Conservation (phyloP, 805 yeast species). For the Candida insectalens region DNA sequence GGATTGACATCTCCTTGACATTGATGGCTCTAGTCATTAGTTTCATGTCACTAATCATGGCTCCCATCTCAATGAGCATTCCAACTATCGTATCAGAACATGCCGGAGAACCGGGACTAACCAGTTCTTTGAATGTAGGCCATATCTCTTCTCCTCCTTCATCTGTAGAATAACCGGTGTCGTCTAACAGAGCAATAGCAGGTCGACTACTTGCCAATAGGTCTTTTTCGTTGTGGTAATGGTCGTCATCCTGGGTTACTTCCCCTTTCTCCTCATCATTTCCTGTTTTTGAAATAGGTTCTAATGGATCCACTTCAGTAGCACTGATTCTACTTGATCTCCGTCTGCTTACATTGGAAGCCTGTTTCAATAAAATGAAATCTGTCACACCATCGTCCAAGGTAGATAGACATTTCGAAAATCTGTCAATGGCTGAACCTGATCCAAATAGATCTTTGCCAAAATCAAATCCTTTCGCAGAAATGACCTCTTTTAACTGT, state of each 20-base stretch:
- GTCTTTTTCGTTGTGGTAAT: constrained; percentile 7
- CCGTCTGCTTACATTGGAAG: constrained; percentile 25
- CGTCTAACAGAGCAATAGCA: neutral
- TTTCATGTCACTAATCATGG: constrained; percentile 54
- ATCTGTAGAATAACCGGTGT: neutral
- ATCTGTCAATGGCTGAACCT: neutral
- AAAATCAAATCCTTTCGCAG: neutral
- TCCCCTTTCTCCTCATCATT: neutral
- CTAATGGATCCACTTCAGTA: neutral
- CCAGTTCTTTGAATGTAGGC: constrained; percentile 50
- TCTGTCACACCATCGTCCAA: constrained; percentile 62
- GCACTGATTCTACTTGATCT: neutral
- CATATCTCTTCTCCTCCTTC: constrained; percentile 13
- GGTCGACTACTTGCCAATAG: constrained; percentile 3
- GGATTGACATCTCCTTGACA: constrained; percentile 38
- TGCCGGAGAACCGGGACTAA: constrained; percentile 44
- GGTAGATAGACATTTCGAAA: constrained; percentile 17
- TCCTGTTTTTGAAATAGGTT: too few relatives aligned
- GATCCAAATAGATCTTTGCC: neutral
- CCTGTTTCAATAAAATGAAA: constrained; percentile 39
- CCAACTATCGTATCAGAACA: constrained; percentile 50
- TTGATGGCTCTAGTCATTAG: constrained; percentile 49
- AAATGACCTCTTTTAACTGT: neutral
- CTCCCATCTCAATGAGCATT: constrained; percentile 51
- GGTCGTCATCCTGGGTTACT: neutral